Evolutionary conservation across 2,329 filamentous ascomycete genomes (phyloP), one percentile per base, ranked within the genome.

Genomic region (Fusarium incarnatum): DNA sequence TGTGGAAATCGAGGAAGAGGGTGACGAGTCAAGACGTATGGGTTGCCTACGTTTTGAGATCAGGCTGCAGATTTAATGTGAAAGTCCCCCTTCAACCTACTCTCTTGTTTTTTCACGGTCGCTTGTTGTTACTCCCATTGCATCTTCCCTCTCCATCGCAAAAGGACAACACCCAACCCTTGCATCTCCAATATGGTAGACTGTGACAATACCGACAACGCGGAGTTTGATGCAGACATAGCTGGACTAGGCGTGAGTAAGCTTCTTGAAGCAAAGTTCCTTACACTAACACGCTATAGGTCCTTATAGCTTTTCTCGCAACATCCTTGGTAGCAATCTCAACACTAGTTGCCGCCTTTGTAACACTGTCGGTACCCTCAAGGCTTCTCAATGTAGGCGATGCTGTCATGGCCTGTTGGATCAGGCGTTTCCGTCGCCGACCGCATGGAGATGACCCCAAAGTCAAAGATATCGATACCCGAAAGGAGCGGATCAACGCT

Each of bases 191-290:
- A n/a, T 11, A 37, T 37, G 34, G 34, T 37, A 12, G 18, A 37
- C 34, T 37, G 34, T 37, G 10, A 12, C 34, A n/a, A 37, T 3
- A 0, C 8, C 1, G 20, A 27, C 3, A 2, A 30, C 4, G 48
- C 56, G 1, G 23, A 48, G 1, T 62, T 64, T 6, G 60, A 64
- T 3, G 42, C 60, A 5, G 60, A 64, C 2, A 48, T 64, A 13
- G 60, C 60, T 13, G 60, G 57, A 4, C 20, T 42, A 8, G 57
- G 60, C 18, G 60, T 64, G 8, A n/a, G 27, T 47, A 0, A 15
- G 1, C 4, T 23, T 2, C 16, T 3, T 5, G 3, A 18, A 6
- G 6, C 4, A 16, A 20, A 6, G 0, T 0, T 1, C 10, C 4
- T 5, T 3, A 32, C 20, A 12, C 16, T 48, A 1, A 32, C 3